Evolutionary conservation across 2,329 filamentous ascomycete species (phyloP), one percentile per base, ranked within the genome.

Genomic region (Colletotrichum lupini): DNA sequence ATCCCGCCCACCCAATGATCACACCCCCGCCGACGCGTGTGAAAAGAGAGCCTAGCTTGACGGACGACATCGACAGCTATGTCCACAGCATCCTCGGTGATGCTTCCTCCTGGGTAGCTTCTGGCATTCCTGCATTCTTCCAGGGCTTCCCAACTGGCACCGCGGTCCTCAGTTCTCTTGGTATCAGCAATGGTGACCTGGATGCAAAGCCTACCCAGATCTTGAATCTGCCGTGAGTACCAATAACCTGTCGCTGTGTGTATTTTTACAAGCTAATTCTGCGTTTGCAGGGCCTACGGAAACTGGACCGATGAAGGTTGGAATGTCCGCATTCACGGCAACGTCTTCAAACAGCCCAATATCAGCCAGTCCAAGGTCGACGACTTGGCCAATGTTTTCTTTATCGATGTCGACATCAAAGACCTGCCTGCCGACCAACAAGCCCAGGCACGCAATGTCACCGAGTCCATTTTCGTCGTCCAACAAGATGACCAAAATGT

Each of bases 251-350:
- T 12, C 12, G 2, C 1, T 11, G 6, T 5, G 4, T n/a, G 53
- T 42, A 9, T 16, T 5, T 24, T 1, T 1, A 22, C 11, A 16
- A 73, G 59, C 76, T 78, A 65, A 76, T 49, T 14, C 3, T 24
- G 5, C 4, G 16, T 49, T 19, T 30, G 6, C 64, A 87, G 85
- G n/a, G 85, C 85, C 12, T 93, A 93, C 76, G 93, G 87, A n/a
- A 95, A 95, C 75, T 95, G 92, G 91, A 95, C 93, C 1, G 86
- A 91, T n/a, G 82, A 90, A 71, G 92, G 92, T 42, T 95, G 94
- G 94, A 94, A 92, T 75, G 87, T 95, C 4, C 88, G 93, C 32
- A 90, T 95, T 75, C 93, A 93, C 76, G 94, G 93, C 76, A 95
- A 95, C 78, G 91, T 95, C n/a, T 95, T 92, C 86, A 95, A 95